Evolutionary conservation across 345 rosid genomes (phyloP).

Genomic region (Rhodamnia rubescens): DNA sequence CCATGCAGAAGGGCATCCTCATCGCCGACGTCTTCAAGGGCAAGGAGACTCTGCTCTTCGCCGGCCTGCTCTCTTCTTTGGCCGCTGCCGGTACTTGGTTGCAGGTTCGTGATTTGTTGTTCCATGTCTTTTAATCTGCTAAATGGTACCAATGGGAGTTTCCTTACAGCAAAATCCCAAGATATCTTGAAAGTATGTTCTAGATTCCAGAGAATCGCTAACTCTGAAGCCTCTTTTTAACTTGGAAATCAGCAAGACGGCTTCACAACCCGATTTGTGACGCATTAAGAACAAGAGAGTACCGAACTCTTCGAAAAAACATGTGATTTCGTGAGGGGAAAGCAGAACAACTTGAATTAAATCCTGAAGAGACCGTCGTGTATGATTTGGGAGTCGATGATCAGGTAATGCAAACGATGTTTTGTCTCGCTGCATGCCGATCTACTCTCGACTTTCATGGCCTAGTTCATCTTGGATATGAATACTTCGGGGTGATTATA

Average conservation of each 20-base stretch:
- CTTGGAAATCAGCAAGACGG: not conserved
- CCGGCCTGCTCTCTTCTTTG: conserved; percentile 75
- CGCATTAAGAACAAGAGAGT: not conserved
- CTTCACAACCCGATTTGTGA: not conserved
- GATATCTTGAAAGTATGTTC: not conserved
- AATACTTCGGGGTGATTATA: not conserved
- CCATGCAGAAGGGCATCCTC: conserved; percentile 94
- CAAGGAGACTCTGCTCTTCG: conserved; percentile 57
- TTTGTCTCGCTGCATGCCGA: not conserved
- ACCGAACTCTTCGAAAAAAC: not conserved
- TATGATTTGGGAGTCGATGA: not conserved
- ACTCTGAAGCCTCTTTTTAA: not conserved
- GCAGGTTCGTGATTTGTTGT: conserved; percentile 33
- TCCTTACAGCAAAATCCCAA: not conserved
- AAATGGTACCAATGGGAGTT: not conserved
- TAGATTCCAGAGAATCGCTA: not conserved
- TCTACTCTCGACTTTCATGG: not conserved
- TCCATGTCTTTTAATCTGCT: no score
- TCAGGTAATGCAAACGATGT: not conserved
- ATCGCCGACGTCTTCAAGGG: conserved; percentile 80
- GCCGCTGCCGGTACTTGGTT: conserved; percentile 96
- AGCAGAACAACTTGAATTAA: not conserved
- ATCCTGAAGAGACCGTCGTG: not conserved
- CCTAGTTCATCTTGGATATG: not conserved
- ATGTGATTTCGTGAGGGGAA: not conserved